Conservation (phyloP, 1,284 basidiomycete genomes). For the Pyrrhoderma lamaoense region DNA sequence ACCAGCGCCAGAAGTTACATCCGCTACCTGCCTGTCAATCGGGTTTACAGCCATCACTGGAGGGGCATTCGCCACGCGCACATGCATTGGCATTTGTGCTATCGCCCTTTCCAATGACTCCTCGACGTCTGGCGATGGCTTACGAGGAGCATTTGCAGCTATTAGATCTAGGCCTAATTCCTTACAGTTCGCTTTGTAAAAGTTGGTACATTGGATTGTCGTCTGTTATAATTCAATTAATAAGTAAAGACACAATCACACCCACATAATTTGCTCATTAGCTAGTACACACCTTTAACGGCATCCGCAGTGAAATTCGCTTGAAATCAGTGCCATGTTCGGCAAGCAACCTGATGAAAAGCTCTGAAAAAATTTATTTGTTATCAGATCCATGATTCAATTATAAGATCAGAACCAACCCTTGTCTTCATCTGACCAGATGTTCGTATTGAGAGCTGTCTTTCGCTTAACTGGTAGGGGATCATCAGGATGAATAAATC, state of each 20-base stretch:
- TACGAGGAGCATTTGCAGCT: slow-evolving; percentile 29
- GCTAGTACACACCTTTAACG: slow-evolving; percentile 49
- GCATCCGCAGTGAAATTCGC: slow-evolving; percentile 65
- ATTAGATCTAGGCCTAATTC: slow-evolving; percentile 39
- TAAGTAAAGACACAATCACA: background rate
- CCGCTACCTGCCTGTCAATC: slow-evolving; percentile 9
- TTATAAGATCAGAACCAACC: slow-evolving; percentile 27
- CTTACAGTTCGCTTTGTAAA: slow-evolving; percentile 44
- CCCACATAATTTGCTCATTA: background rate
- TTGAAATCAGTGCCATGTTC: slow-evolving; percentile 72
- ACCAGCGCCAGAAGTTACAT: slow-evolving; percentile 9
- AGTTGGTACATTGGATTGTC: slow-evolving; percentile 68
- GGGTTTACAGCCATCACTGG: background rate
- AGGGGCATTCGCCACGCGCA: background rate
- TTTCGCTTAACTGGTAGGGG: too few relatives aligned
- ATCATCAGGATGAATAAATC: too few relatives aligned
- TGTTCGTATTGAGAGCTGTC: too few relatives aligned
- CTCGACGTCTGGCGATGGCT: slow-evolving; percentile 26
- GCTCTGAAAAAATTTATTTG: slow-evolving; percentile 29
- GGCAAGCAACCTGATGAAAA: slow-evolving; percentile 57
- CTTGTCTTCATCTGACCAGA: slow-evolving; percentile 56
- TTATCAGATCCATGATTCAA: background rate
- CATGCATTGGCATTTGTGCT: background rate
- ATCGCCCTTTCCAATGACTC: slow-evolving; percentile 7
- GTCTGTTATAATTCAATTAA: slow-evolving; percentile 38